These are phyloP conservation scores for Candida xiaguanensis DNA, from an alignment of 805 yeast genomes.

Conservation along the genomic window DNA sequence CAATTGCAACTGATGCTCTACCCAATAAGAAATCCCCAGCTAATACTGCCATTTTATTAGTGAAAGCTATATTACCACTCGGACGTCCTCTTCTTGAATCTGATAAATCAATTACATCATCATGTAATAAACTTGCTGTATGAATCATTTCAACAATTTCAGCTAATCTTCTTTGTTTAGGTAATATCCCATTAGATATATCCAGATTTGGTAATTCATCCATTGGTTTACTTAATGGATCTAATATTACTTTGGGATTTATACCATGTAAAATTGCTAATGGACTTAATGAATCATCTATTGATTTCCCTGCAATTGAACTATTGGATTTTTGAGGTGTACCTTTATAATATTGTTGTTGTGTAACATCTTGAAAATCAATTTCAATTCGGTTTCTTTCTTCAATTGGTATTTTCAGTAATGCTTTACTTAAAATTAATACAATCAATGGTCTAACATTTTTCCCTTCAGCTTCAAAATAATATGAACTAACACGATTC, in stretches of 20 bases:
- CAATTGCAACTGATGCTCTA: conserved; percentile 93
- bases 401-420: conserved; percentile 66
- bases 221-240: conserved; percentile 82
- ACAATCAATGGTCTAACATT: conserved; percentile 92
- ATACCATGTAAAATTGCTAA: conserved; percentile 82
- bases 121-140: conserved; percentile 92
- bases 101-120: conserved; percentile 90
- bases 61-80: conserved; percentile 88
- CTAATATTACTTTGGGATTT: conserved; percentile 75
- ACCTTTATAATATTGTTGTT: conserved; percentile 59
- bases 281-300: conserved; percentile 70
- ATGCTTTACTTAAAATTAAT: conserved; percentile 74
- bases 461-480: conserved; percentile 95
- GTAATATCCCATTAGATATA: conserved; percentile 72
- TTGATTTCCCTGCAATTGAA: conserved; percentile 57
- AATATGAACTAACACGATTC: conserved; percentile 88
- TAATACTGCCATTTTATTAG: conserved; percentile 94
- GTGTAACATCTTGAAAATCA: conserved; percentile 62
- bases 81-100: conserved; percentile 89
- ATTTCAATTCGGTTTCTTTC: conserved; percentile 62
- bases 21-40: conserved; percentile 97
- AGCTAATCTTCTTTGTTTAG: conserved; percentile 92
- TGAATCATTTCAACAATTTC: conserved; percentile 98
- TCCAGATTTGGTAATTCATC: conserved; percentile 59
- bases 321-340: conserved; percentile 42